Conservation (phyloP, 805 yeast species). For the Novakomyces olei region DNA sequence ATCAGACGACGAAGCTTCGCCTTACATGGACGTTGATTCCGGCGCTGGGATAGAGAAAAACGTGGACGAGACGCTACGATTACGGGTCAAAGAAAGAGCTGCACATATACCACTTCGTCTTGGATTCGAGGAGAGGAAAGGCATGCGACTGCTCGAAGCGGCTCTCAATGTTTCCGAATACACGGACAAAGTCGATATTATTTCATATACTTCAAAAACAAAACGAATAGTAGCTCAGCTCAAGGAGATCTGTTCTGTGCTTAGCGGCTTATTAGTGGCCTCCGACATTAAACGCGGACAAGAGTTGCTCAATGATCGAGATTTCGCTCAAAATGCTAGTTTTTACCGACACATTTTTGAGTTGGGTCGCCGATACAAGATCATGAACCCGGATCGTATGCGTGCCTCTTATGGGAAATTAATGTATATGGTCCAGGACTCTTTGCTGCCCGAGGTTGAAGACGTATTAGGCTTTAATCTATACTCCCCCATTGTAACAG, state of each 20-base stretch:
- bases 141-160: conserved; percentile 27
- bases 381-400: conserved; percentile 69
- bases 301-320: conserved; percentile 37
- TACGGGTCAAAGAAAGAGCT: too few relatives aligned
- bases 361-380: conserved; percentile 58
- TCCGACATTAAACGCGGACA: conserved; percentile 52
- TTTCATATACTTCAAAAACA: conserved; percentile 42
- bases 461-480: conserved; percentile 55
- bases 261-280: conserved; percentile 60
- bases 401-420: conserved; percentile 58
- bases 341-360: conserved; percentile 57
- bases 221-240: conserved; percentile 51
- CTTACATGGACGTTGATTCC: too few relatives aligned
- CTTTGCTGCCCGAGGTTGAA: conserved; percentile 46
- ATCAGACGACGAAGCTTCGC: too few relatives aligned
- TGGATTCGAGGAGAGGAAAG: conserved; percentile 43
- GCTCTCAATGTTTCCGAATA: conserved; percentile 49
- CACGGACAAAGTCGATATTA: conserved; percentile 50
- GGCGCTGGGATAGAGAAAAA: too few relatives aligned
- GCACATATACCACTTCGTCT: conserved; percentile 48
- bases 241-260: conserved; percentile 53
- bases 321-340: conserved; percentile 43
- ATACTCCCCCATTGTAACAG: conserved; percentile 49
- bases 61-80: too few relatives aligned
- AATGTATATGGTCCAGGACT: conserved; percentile 62